Base-by-base conservation (phyloP, 2,329 filamentous ascomycete genomes). In the Cladophialophora psammophila region DNA sequence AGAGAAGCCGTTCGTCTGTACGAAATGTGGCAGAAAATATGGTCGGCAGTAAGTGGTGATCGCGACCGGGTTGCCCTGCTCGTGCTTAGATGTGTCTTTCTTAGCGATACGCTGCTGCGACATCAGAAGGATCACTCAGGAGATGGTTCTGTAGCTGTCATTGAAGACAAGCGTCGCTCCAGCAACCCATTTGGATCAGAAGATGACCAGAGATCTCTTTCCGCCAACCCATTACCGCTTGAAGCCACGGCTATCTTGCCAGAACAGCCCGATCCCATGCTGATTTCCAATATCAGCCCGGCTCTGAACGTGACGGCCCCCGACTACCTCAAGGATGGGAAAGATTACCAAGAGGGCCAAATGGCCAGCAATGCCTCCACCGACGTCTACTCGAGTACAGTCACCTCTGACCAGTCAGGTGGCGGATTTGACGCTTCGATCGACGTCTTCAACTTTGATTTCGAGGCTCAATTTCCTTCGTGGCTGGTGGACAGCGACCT, bases 1-100 rank as follows among this genome's bases (percentile, higher is more conserved):
- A 52, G 75, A 77, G 61, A 77, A 74, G 63, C 76, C 76, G 1
- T 77, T 77, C 59, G 59, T 59, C 36, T 72, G 70, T 53, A 42
- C 40, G 4, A 66, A 63, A 10, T 72, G 70, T 60, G 70, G 70
- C 12, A 65, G 61, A 42, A 67, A 69, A 34, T 71, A 70, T 64
- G 69, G 69, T 34, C 59, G 69, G 32, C 65, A 70, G 69, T 71
- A 60, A 64, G 68, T 64, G 6, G 42, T 59, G 63, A 35, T 15
- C 13, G 45, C 15, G 8, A 31, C n/a, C 36, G 12, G 20, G 34
- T n/a, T 9, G 12, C 18, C 20, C 35, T 13, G 18, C 32, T 18
- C 35, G 13, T 26, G 42, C 57, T 60, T 34, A 60, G 32, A 50
- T 2, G 26, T 26, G 26, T 52, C 8, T 9, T 59, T 48, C 20